Evolutionary conservation across 2,329 filamentous ascomycete genomes (phyloP), one percentile per base, ranked within the genome.

Genomic region (Ascochyta rabiei): DNA sequence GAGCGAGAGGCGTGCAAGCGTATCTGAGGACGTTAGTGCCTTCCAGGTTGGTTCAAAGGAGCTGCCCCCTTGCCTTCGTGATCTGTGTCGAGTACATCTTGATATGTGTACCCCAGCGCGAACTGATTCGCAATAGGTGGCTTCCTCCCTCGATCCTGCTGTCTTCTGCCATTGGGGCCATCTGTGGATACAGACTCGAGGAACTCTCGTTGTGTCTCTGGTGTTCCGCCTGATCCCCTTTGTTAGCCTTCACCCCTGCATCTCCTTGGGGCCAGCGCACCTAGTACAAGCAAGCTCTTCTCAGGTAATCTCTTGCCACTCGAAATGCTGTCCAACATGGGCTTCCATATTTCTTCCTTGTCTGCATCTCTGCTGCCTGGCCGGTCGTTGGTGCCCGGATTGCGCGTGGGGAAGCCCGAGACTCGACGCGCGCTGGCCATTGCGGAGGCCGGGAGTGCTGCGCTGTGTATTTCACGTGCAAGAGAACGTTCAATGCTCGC

Each of bases 301-400:
- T 96, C 91, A 6, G 92, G 91, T 68, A 97, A 80, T 65, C 89
- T 85, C 81, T 95, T 96, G 63, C 90, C 91, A 76, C 90, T 96
- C 66, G 93, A 91, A 65, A 95, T 93, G 48, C 86, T 88, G 76
- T 96, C 91, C 64, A 97, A 83, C 89, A 97, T 91, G 39, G 91
- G 92, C 57, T 89, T 93, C 93, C 93, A 97, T 76, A 97, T 88
- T 73, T 96, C 91, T 77, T 90, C 91, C 79, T 91, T 93, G 61
- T 80, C 77, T 39, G 79, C 78, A 74, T 88, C 88, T 66, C 89
- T 88, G 76, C 80, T 82, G 31, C 77, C 70, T 12, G 75, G 72
- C 43, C 72, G 64, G 38, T 71, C 64, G 45, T 66, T 58, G 44
- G 51, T 56, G 24, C 56, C 64, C 8, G 64, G 58, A 16, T 57